Percentiles rank a stretch among this genome's conserved stretches.
These are phyloP conservation scores for Phialocephala subalpina DNA, from an alignment of 2,329 filamentous ascomycete genomes.

Conservation along the genomic window DNA sequence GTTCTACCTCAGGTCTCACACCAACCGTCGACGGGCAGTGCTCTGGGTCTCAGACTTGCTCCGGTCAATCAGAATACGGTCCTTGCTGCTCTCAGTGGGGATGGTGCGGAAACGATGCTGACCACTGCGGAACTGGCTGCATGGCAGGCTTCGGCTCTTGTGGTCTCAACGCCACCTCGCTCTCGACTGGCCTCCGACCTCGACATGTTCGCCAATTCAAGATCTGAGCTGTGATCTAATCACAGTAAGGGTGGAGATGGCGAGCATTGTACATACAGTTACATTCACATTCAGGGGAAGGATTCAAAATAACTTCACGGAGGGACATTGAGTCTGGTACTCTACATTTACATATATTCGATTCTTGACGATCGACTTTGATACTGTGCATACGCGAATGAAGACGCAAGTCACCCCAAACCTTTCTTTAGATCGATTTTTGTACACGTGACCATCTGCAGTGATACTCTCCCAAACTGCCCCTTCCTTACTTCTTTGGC, in stretches of 20 bases:
- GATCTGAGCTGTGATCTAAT: neutral
- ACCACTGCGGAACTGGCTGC: slow-evolving; percentile 24
- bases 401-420: neutral
- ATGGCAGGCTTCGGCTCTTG: slow-evolving; percentile 22
- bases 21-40: slow-evolving; percentile 1
- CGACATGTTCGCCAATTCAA: slow-evolving; percentile 11
- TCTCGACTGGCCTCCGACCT: neutral
- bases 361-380: neutral
- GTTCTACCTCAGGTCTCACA: slow-evolving; percentile 7
- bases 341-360: neutral
- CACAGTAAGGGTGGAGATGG: neutral
- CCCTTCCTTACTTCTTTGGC: neutral
- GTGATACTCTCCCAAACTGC: neutral
- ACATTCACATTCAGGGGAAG: neutral
- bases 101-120: slow-evolving; percentile 18
- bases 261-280: neutral
- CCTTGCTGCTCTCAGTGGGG: slow-evolving; percentile 24
- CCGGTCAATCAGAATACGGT: slow-evolving; percentile 12
- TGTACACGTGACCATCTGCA: no score
- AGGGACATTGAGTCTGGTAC: neutral
- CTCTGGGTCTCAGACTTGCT: slow-evolving; percentile 16
- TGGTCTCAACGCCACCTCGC: slow-evolving; percentile 7
- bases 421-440: neutral
- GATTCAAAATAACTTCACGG: neutral
- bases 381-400: slow-evolving; percentile 4